Base-by-base conservation (phyloP, 495 filamentous ascomycete species). In the Talaromyces borbonicus region DNA sequence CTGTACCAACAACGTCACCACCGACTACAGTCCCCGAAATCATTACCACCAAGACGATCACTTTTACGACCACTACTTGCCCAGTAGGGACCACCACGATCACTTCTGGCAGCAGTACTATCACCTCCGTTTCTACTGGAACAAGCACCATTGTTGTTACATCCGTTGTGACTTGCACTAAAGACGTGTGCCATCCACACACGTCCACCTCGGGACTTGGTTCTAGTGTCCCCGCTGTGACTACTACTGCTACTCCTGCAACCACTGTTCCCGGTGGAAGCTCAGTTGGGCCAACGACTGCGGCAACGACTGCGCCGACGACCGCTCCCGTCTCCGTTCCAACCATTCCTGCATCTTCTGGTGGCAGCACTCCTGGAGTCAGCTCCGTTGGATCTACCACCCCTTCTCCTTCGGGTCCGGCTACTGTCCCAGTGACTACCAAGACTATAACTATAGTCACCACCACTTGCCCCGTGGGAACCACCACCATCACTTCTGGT, bases 61-160 rank as follows among this genome's bases (percentile, higher is more conserved):
- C 47, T n/a, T 49, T 44, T 22, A 45, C 44, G 5, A 49, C 53
- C 6, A 51, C 53, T 7, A 49, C 47, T 24, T 40, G 47, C 37
- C 37, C 47, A 5, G 47, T 44, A 19, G 18, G 18, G 8, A 43
- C 40, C 9, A 43, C 40, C 23, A 43, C 40, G 1, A 27, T 27
- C 15, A 43, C 40, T 8, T 43, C 40, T 7, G 40, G 40, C 23
- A 43, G 22, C 12, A 11, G 8, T 1, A 16, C 14, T 2, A 40
- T 16, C 19, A 40, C 37, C 26, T 6, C 26, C 11, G 5, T 35
- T 14, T n/a, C 31, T 15, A n/a, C 31, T 35, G 31, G 31, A 8
- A 15, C 9, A 27, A 32, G 43, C 22, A 46, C 43, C 0, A 46
- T 32, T 33, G 43, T 45, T 4, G 43, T 45, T 9, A 45, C 43